Percentiles rank a stretch among this genome's conserved stretches.
Evolutionary conservation across 176 grass and related monocot genomes (phyloP).

Genomic region (Carex parvula): DNA sequence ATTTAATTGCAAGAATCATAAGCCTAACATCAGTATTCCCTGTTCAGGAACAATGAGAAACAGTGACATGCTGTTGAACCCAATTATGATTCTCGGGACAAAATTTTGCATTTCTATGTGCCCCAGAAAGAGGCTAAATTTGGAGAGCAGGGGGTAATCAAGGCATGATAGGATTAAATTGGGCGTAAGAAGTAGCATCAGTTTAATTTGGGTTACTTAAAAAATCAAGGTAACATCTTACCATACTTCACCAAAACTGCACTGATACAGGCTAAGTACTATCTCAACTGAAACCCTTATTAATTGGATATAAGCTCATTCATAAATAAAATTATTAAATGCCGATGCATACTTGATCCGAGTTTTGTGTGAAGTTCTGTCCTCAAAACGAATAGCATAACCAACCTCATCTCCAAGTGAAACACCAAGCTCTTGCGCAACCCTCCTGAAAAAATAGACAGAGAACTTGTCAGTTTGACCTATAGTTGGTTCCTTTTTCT

Average conservation of each 20-base stretch:
- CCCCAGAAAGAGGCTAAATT: background rate
- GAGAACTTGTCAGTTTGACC: background rate
- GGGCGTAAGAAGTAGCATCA: background rate
- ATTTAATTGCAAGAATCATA: constrained; percentile 6
- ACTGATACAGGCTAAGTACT: background rate
- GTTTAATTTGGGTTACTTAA: background rate
- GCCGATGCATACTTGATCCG: constrained; percentile 62
- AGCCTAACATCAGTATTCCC: background rate
- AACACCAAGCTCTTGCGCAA: constrained; percentile 78
- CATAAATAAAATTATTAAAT: background rate
- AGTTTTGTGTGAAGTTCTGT: constrained; percentile 84
- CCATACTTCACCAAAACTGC: background rate
- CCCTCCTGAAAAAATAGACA: constrained; percentile 44
- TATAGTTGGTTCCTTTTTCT: background rate
- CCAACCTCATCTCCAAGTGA: constrained; percentile 82
- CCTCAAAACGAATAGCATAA: constrained; percentile 94
- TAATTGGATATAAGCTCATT: constrained; percentile 11
- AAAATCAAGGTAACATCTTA: background rate
- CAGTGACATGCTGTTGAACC: background rate
- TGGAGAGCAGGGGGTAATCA: background rate
- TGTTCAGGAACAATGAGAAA: background rate
- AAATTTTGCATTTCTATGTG: background rate
- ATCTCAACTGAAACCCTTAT: background rate
- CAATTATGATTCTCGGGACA: background rate
- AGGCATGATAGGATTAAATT: background rate